These are phyloP conservation scores for Neonothopanus nambi DNA, from an alignment of 1,284 basidiomycete genomes.

Conservation along the genomic window DNA sequence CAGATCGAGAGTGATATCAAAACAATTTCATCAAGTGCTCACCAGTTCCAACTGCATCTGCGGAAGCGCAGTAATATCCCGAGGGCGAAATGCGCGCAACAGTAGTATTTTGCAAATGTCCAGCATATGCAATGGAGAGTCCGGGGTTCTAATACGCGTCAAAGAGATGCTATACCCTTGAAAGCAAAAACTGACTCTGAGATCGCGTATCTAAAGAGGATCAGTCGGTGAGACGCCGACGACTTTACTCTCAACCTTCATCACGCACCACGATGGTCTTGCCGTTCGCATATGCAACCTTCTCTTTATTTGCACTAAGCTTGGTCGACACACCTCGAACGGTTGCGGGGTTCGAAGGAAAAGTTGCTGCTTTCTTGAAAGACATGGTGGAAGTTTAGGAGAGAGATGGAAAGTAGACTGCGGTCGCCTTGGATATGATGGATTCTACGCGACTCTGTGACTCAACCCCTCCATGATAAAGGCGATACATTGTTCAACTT, in stretches of 20 bases:
- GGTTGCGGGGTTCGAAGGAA: conserved; percentile 77
- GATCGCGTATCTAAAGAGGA: conserved; percentile 44
- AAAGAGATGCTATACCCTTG: neutral
- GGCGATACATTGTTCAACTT: no score
- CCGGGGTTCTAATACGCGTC: conserved; percentile 50
- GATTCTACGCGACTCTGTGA: no score
- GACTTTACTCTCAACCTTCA: neutral
- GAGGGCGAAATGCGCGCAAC: conserved; percentile 93
- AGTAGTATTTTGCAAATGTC: conserved; percentile 84
- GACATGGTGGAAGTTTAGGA: conserved; percentile 44
- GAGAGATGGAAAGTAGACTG: neutral
- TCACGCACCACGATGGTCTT: conserved; percentile 79
- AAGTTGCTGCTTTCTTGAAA: conserved; percentile 55
- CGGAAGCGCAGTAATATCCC: conserved; percentile 95
- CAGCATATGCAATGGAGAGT: conserved; percentile 64
- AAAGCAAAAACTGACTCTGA: conserved; percentile 38
- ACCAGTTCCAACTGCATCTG: conserved; percentile 80
- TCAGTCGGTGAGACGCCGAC: neutral
- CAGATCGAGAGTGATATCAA: neutral
- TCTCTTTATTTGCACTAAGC: conserved; percentile 81
- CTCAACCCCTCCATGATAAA: no score
- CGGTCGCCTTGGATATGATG: no score
- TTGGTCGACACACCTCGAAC: conserved; percentile 78
- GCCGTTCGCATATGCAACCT: conserved; percentile 86
- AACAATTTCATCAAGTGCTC: conserved; percentile 19